Evolutionary conservation across 148 eudicot genomes (phyloP).

Genomic region (Arbutus unedo): DNA sequence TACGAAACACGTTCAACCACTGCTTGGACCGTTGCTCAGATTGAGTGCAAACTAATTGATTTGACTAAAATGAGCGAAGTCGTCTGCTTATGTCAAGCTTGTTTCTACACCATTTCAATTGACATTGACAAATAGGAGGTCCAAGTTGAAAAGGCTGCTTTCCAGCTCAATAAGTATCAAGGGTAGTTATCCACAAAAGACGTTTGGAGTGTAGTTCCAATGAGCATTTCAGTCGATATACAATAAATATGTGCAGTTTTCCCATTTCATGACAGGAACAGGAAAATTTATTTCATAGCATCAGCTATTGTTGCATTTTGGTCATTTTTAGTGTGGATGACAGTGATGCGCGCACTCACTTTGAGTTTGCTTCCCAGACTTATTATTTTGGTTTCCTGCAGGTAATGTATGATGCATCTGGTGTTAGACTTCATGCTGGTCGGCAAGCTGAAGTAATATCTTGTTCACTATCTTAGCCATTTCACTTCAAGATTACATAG

Average conservation of each 20-base stretch:
- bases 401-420: slow-evolving; percentile 93
- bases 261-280: neutral
- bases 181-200: neutral
- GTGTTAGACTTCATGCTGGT: slow-evolving; percentile 86
- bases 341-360: neutral
- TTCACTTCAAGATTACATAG: neutral
- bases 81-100: neutral
- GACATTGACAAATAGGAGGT: neutral
- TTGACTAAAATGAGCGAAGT: neutral
- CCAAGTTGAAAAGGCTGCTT: neutral
- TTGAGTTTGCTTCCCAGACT: slow-evolving; percentile 6
- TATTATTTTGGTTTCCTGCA: slow-evolving; percentile 19
- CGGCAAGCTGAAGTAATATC: slow-evolving; percentile 58
- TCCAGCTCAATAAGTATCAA: neutral
- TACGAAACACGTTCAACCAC: neutral
- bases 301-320: neutral
- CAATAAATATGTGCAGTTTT: neutral
- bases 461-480: slow-evolving; percentile 1
- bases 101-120: neutral
- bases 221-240: neutral
- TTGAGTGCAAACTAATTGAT: neutral
- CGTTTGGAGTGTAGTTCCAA: neutral
- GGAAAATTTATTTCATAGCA: neutral
- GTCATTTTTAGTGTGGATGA: neutral
- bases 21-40: neutral